Evolutionary conservation across 805 yeast species (phyloP), one percentile per base, ranked within the genome.

Genomic region (Danielia reshetovae): DNA sequence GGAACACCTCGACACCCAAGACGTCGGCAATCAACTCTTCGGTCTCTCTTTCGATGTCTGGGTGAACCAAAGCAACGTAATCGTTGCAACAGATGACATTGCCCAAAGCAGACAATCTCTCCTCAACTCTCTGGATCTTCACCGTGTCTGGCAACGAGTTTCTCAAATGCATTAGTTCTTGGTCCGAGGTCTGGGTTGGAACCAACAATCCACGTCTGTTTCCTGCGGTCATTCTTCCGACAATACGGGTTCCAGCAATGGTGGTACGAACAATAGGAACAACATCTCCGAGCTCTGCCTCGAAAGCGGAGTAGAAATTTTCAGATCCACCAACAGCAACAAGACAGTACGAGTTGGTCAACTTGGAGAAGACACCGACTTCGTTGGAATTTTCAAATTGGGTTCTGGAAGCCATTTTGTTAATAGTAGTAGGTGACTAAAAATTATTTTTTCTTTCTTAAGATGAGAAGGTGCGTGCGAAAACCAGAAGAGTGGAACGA

Each of bases 81-180:
- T 93, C 99, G 65, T 93, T 93, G 69, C 97, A 90, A 67, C 97
- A 90, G 55, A 93, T 88, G 44, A 93, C 98, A 53, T 93, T 93
- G 53, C 99, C 99, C 48, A 93, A 70, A 10, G 99, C 98, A 34
- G 96, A 85, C 45, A 93, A 72, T 59, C 98, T 80, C 70, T 93
- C 99, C 67, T 93, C 99, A 25, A 94, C 96, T 62, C 99, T 79
- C 69, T 93, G 98, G 53, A 93, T 88, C 65, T 85, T 89, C 49
- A 93, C 96, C 33, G 81, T 65, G 55, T 93, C 99, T 11, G 99
- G 99, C 51, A 93, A 76, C 46, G 95, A 80, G 70, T 93, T 93
- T 76, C 99, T 79, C 56, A 93, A 69, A 66, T 93, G 99, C 82
- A 88, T 93, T 48, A 93, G 77, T 65, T 93, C 99, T 66, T 93